Conservation (phyloP, 2,329 filamentous ascomycete genomes). For the Aureobasidium melanogenum region DNA sequence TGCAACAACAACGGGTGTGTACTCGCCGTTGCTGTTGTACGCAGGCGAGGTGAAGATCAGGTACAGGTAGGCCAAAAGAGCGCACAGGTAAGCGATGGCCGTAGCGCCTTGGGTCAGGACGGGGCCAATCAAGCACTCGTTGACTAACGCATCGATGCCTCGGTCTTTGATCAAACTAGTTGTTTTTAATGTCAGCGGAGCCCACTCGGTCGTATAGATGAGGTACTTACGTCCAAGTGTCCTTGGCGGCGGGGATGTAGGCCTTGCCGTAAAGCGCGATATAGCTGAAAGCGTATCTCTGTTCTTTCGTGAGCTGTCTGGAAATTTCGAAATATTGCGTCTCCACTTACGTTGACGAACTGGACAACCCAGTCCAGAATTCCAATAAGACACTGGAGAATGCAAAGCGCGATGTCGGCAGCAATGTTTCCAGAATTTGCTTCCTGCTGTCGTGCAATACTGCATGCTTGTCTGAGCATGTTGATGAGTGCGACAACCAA, state of each 20-base stretch:
- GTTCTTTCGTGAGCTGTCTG: slow-evolving; percentile 5
- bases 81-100: slow-evolving; percentile 76
- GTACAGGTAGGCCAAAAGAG: slow-evolving; percentile 79
- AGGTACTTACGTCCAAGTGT: slow-evolving; percentile 60
- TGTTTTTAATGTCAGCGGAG: slow-evolving; percentile 7
- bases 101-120: slow-evolving; percentile 51
- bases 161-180: slow-evolving; percentile 75
- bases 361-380: slow-evolving; percentile 78
- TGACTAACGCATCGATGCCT: slow-evolving; percentile 81
- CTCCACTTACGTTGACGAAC: slow-evolving; percentile 60
- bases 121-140: slow-evolving; percentile 67
- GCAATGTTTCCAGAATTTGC: slow-evolving; percentile 61
- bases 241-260: slow-evolving; percentile 79
- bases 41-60: slow-evolving; percentile 69
- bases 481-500: slow-evolving; percentile 82
- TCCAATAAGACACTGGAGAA: slow-evolving; percentile 66
- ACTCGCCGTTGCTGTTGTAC: slow-evolving; percentile 62
- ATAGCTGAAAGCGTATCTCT: slow-evolving; percentile 72
- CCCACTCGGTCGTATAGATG: neutral
- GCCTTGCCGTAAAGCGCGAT: slow-evolving; percentile 88
- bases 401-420: slow-evolving; percentile 58
- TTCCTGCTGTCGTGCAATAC: slow-evolving; percentile 60
- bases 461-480: slow-evolving; percentile 71
- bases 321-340: slow-evolving; percentile 31
- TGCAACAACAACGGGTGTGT: slow-evolving; percentile 69